Evolutionary conservation across 768 basidiomycete species (phyloP).

Genomic region (Suillus spraguei): DNA sequence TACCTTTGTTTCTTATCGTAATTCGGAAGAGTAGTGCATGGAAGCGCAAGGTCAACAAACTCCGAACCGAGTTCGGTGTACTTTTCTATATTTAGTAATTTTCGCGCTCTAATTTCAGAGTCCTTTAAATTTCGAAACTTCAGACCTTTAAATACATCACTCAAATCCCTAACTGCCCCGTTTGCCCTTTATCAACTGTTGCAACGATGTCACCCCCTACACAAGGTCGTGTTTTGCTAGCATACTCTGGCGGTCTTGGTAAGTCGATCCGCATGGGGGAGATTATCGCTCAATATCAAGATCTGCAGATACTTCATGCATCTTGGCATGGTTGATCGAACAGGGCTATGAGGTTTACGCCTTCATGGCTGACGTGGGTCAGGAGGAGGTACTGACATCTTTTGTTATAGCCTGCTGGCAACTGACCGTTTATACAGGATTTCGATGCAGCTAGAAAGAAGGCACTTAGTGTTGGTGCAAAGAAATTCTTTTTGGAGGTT

Average conservation of each 20-base stretch:
- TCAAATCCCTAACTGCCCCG: neutral
- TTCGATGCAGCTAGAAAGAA: constrained; percentile 91
- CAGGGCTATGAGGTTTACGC: constrained; percentile 96
- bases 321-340: constrained; percentile 98
- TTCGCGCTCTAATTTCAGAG: too few relatives aligned
- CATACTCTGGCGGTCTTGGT: constrained; percentile 99
- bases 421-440: constrained; percentile 55
- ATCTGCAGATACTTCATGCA: constrained; percentile 91
- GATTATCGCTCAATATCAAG: constrained; percentile 1
- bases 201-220: neutral
- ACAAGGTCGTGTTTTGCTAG: constrained; percentile 88
- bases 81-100: too few relatives aligned
- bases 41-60: too few relatives aligned
- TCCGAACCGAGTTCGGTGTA: too few relatives aligned
- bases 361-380: constrained; percentile 96
- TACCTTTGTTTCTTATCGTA: too few relatives aligned
- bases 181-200: neutral
- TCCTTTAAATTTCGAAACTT: neutral
- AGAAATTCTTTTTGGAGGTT: constrained; percentile 92
- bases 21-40: too few relatives aligned
- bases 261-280: constrained; percentile 32
- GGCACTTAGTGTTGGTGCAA: constrained; percentile 90
- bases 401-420: neutral
- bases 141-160: neutral
- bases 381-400: constrained; percentile 67